phyloP scores from a whole-genome alignment of 331 rosid genomes.

The Saraca asoca region DNA sequence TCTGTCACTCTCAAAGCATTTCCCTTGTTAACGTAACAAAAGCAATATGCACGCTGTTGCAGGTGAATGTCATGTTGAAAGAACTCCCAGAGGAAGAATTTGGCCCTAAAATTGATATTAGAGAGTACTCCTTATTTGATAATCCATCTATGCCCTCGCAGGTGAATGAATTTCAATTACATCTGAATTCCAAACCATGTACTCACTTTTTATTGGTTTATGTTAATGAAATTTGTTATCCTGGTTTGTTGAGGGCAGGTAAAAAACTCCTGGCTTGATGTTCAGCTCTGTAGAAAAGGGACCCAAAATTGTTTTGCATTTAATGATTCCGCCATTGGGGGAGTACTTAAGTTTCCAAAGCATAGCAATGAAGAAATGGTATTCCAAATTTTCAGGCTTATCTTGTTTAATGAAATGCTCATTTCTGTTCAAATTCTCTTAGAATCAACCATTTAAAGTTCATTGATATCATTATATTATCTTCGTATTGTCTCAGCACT shows the following conservation, averaged over 20 bases:
- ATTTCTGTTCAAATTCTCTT: no score
- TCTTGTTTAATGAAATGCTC: conserved; percentile 20
- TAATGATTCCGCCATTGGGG: conserved; percentile 49
- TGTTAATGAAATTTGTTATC: conserved; percentile 24
- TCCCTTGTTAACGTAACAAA: neutral
- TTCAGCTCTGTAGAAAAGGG: conserved; percentile 84
- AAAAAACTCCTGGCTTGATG: conserved; percentile 85
- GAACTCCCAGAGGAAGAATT: conserved; percentile 72
- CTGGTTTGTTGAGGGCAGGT: conserved; percentile 55
- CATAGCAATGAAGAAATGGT: conserved; percentile 90
- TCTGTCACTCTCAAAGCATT: no score
- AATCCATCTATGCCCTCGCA: conserved; percentile 75
- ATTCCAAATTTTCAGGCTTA: conserved; percentile 33
- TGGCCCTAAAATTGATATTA: conserved; percentile 70
- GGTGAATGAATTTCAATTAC: conserved; percentile 46
- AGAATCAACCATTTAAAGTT: no score
- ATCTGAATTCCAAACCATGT: conserved; percentile 24
- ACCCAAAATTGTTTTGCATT: conserved; percentile 54
- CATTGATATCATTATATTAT: no score
- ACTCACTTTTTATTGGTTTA: conserved; percentile 13
- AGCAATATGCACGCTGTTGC: conserved; percentile 32
- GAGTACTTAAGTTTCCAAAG: conserved; percentile 75
- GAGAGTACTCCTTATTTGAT: conserved; percentile 87
- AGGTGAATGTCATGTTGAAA: conserved; percentile 82
- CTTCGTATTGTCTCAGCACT: no score